Evolutionary conservation across 2,329 filamentous ascomycete species (phyloP), one percentile per base, ranked within the genome.

Genomic region (Domatiomyces globalis): DNA sequence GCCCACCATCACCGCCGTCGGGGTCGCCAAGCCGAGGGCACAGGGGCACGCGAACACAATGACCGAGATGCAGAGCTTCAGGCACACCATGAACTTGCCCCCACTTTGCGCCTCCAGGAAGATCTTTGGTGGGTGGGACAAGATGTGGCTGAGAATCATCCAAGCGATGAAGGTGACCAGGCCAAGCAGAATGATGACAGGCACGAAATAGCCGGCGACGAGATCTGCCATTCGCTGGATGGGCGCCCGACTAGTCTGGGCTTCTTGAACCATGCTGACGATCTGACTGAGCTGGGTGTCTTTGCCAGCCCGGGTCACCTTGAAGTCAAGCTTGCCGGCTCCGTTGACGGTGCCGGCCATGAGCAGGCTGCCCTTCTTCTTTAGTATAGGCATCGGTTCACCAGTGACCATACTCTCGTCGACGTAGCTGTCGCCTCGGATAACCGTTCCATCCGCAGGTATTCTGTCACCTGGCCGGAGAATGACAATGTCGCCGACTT

Each of bases 401-500:
- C 92, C 92, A 5, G 92, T 98, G 47, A 98, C 89, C 90, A 96
- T 96, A 64, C 88, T 95, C 70, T 98, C 92, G 59, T 98, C 88
- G 19, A 95, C 80, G 62, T 94, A 95, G 36, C 87, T 94, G 67
- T 95, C 87, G 29, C 92, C 92, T 49, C 85, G 81, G 51, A 87
- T 87, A 49, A 98, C 78, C 7, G 80, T 76, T 46, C 92, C 92
- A 65, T 98, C 92, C 1, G 90, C 90, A 1, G 92, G 90, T 52
- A 98, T 87, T 71, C 96, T 96, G 71, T 96, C 92, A 50, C 92
- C 92, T 5, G 92, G 92, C 51, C 87, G 84, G 51, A 98, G 78
- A 56, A 96, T 81, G 53, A 96, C 89, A 58, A 98, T 80, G 65
- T 98, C 92, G 45, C 88, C 88, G 9, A 95, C 85, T 66, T 96